phyloP scores from a whole-genome alignment of 805 yeast species.

The Kuraishia capsulata region DNA sequence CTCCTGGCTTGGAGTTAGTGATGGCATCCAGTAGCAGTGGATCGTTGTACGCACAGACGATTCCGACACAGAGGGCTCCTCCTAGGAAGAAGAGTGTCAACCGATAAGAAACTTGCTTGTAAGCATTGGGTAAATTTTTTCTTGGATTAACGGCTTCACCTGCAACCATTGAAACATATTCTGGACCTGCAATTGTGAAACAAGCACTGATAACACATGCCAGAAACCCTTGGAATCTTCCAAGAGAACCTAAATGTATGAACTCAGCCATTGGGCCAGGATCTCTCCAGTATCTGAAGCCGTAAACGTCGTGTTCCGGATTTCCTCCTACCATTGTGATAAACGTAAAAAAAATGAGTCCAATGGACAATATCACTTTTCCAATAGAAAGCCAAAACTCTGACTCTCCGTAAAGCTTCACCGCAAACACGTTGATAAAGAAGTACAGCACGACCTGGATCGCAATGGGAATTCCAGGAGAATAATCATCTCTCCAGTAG shows the following conservation, averaged over 20 bases:
- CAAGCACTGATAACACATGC: constrained; percentile 31
- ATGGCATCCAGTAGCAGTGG: constrained; percentile 24
- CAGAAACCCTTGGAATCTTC: constrained; percentile 36
- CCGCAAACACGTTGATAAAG: constrained; percentile 32
- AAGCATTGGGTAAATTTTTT: constrained; percentile 36
- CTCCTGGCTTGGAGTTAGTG: constrained; percentile 28
- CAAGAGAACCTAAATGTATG: constrained; percentile 30
- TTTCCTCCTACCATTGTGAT: constrained; percentile 44
- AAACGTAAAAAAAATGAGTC: constrained; percentile 33
- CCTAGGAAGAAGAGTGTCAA: constrained; percentile 36
- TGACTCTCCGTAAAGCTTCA: constrained; percentile 35
- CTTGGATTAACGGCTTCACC: constrained; percentile 40
- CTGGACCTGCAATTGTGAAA: constrained; percentile 40
- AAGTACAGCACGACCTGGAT: constrained; percentile 32
- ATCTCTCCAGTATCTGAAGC: constrained; percentile 22
- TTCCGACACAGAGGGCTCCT: constrained; percentile 37
- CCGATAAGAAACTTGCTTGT: constrained; percentile 34
- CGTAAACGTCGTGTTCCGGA: constrained; percentile 31
- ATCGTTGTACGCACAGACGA: constrained; percentile 34
- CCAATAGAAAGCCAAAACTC: constrained; percentile 38
- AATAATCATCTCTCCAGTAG: constrained; percentile 37
- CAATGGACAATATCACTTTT: constrained; percentile 32
- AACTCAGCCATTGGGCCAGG: constrained; percentile 22
- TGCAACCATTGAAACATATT: constrained; percentile 37
- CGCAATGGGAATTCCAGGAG: constrained; percentile 35